These are phyloP conservation scores for Camellia granthamiana DNA, from an alignment of 148 eudicot species.

Conservation along the genomic window DNA sequence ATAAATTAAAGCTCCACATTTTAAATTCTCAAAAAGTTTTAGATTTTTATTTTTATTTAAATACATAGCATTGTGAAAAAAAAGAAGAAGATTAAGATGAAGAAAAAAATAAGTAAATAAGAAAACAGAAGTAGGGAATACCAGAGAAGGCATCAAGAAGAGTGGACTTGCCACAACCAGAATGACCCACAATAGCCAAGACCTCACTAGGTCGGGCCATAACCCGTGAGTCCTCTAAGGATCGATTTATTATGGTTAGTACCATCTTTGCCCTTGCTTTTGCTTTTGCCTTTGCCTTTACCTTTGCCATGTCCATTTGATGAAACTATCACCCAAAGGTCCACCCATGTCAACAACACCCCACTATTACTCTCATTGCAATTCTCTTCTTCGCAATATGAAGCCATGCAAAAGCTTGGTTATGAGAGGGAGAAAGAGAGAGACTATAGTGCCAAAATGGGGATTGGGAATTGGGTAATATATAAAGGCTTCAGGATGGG, in stretches of 20 bases:
- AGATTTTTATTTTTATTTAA: too few relatives aligned
- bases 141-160: slow-evolving; percentile 53
- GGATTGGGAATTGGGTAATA: background rate
- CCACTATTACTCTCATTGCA: background rate
- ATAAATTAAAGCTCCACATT: too few relatives aligned
- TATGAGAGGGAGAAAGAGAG: background rate
- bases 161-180: slow-evolving; percentile 52
- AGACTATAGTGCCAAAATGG: background rate
- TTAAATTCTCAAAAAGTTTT: too few relatives aligned
- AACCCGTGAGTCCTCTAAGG: slow-evolving; percentile 37
- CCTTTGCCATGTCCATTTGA: too few relatives aligned
- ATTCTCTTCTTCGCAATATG: background rate
- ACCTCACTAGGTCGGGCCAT: slow-evolving; percentile 32
- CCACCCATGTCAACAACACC: slow-evolving; percentile 35
- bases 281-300: too few relatives aligned
- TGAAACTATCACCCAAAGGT: slow-evolving; percentile 36
- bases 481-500: background rate
- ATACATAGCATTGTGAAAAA: background rate
- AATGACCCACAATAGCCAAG: slow-evolving; percentile 49
- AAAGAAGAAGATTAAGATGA: background rate
- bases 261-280: slow-evolving; percentile 8
- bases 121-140: background rate
- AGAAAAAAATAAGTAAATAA: background rate
- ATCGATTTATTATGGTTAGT: slow-evolving; percentile 14
- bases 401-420: background rate